Conservation (phyloP, 805 yeast species). For the Diddensiella transvaalensis region DNA sequence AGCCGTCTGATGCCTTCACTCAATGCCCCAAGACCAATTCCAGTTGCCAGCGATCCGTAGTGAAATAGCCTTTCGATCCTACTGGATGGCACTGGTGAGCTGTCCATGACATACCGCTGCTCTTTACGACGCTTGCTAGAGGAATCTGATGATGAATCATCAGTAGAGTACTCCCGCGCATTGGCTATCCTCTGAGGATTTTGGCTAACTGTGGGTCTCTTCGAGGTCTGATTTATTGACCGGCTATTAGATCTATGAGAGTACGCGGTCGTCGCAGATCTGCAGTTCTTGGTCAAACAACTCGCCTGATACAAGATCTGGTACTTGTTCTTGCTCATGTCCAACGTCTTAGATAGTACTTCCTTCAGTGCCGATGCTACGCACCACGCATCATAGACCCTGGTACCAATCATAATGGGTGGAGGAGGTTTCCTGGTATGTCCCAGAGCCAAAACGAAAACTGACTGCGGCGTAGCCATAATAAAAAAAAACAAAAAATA, state of each 20-base stretch:
- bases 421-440: too few relatives aligned
- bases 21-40: slow-evolving; percentile 81
- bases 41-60: slow-evolving; percentile 89
- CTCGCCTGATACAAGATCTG: not conserved
- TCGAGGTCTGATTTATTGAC: not conserved
- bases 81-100: slow-evolving; percentile 79
- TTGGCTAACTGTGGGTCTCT: not conserved
- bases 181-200: not conserved
- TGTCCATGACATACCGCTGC: slow-evolving; percentile 47
- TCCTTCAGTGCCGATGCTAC: slow-evolving; percentile 3
- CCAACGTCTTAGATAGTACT: not conserved
- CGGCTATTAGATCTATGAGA: not conserved
- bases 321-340: not conserved
- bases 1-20: slow-evolving; percentile 66
- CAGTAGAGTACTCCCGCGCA: not conserved
- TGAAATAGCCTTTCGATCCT: slow-evolving; percentile 88
- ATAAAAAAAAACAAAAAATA: slow-evolving; percentile 7
- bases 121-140: slow-evolving; percentile 13
- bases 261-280: not conserved
- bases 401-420: not conserved
- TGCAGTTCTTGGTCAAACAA: not conserved
- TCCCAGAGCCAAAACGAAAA: too few relatives aligned
- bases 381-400: slow-evolving; percentile 7
- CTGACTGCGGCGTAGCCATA: not conserved
- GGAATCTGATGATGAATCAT: not conserved